Base-by-base conservation (phyloP, 208 protist genomes). In the Crithidia expoeki region DNA sequence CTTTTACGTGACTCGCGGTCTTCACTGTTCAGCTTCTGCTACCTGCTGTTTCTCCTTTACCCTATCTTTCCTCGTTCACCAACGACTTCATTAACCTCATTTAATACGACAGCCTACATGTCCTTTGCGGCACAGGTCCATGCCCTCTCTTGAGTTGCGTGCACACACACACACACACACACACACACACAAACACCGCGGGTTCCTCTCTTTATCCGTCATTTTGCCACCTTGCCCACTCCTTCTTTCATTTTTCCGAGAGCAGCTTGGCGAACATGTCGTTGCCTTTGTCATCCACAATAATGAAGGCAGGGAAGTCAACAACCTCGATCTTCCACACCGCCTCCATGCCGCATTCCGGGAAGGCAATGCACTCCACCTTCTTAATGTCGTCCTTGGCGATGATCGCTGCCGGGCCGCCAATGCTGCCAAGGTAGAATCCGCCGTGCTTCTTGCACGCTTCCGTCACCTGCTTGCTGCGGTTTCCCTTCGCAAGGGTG, bases 251-350 rank as follows among this genome's bases (percentile, higher is more conserved):
- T 28, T 28, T 46, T 66, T 74, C 80, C 28, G 63, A 58, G 49
- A 95, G 79, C 44, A 91, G 81, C 64, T 96, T 89, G 7, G 74
- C 55, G 82, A 98, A 99, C 72, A 99, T 98, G 78, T 99, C 96
- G 66, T 98, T 98, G 38, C 98, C 98, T 76, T 99, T 99, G 84
- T 99, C 95, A 66, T 99, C 97, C 21, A 98, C 95, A n/a, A 99
- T 88, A 74, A 99, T 94, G 81, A 99, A 99, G 27, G 98, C 98
- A 9, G 97, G 97, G 86, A 99, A 99, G 71, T 99, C 84, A 56
- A 98, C 86, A 51, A 99, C 98, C 46, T 97, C 89, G 74, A 98
- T 98, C 78, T 94, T 97, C 95, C 96, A 95, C 32, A 97, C 90
- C 14, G 93, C 93, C 80, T 97, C 93, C 90, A 98, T 96, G 23